A percentile compares a stretch with the other conserved stretches of the same genome.
Conservation (phyloP, 768 basidiomycete genomes). For the Leccinum boreale region DNA sequence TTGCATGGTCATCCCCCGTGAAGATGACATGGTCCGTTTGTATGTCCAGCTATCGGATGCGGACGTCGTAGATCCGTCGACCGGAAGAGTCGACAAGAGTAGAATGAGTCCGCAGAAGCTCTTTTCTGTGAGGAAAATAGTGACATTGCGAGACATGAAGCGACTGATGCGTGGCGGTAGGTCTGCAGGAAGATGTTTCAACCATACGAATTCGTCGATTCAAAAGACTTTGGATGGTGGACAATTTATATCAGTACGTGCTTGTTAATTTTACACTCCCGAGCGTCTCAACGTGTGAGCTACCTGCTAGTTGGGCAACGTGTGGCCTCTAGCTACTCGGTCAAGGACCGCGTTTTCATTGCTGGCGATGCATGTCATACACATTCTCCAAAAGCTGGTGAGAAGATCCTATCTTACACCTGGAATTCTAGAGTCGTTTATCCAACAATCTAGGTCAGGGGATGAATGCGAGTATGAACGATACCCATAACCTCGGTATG, state of each 20-base stretch:
- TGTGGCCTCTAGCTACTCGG: background rate
- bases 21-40: background rate
- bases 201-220: background rate
- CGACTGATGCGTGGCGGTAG: background rate
- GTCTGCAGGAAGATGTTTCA: background rate
- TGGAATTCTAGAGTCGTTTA: background rate
- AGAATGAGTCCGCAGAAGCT: background rate
- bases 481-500: conserved; percentile 18
- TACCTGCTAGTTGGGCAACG: background rate
- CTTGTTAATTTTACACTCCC: background rate
- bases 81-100: background rate
- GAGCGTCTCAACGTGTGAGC: background rate
- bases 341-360: conserved; percentile 1
- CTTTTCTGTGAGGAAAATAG: background rate
- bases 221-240: background rate
- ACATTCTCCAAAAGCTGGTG: background rate
- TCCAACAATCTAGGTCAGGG: background rate
- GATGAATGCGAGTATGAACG: background rate
- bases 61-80: background rate
- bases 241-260: background rate
- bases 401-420: background rate
- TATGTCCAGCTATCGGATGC: background rate
- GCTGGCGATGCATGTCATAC: background rate
- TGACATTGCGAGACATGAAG: background rate
- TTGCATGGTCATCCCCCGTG: background rate